Evolutionary conservation across 306 rosid genomes (phyloP), one percentile per base, ranked within the genome.

Genomic region (Macrotyloma uniflorum): DNA sequence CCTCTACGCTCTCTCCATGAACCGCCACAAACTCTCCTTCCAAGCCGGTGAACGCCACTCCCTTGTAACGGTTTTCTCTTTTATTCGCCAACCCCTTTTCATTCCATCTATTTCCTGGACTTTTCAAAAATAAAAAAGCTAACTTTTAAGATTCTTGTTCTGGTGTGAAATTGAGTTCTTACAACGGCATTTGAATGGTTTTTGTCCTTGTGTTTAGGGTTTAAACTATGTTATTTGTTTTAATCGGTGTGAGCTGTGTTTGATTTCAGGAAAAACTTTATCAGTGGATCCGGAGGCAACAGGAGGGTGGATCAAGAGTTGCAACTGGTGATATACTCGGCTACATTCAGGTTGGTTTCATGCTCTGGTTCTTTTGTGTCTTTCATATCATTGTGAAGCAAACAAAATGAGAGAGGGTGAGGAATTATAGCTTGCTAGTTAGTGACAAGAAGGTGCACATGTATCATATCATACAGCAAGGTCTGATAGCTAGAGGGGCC

Each of bases 281-380:
- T 84, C 97, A 91, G 70, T 93, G 98, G 97, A 88, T 93, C 49
- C 50, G 84, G 86, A 87, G 97, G 70, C 95, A 93, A 45, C 93
- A 93, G 82, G 97, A 93, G 62, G 91, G 82, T 64, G 98, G 93
- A 76, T 89, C 97, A 32, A 88, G 94, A 79, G 88, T 91, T 82
- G 76, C 87, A 50, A 84, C 91, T 13, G 76, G 76, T 68, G 97
- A 93, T 74, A 75, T 91, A 77, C 77, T 93, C 38, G 88, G 68
- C 88, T 88, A 91, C 78, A 73, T 93, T 81, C 97, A 91, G 92
- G 98, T 93, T 64, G 33, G 30, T 40, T 80, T 22, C 16, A 20
- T 8, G 7, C 40, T 64, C 47, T 75, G 20, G 2, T 19, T 36
- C 4, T 8, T 18, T 30, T 22, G 22, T 63, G 7, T 22, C 47